Percentiles rank a stretch among this genome's conserved stretches.
These are phyloP conservation scores for Lanmaoa rubissima DNA, from an alignment of 768 basidiomycete species.

Conservation along the genomic window DNA sequence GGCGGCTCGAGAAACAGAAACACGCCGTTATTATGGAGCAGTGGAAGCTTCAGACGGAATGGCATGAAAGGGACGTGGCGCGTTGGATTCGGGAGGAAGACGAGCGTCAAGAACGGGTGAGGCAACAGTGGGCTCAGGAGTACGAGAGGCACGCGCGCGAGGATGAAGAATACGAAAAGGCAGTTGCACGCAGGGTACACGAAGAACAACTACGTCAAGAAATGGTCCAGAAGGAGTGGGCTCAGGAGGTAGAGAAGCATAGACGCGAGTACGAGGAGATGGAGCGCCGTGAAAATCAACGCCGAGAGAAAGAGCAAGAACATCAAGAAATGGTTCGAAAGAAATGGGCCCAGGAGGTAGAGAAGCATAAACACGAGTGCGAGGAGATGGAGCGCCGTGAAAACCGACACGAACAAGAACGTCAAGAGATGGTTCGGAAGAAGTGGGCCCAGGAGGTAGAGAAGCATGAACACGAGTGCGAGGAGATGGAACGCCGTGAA, in stretches of 20 bases:
- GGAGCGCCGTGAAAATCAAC: constrained; percentile 5
- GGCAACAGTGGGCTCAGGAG: constrained; percentile 7
- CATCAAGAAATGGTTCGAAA: constrained; percentile 1
- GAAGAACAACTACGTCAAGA: constrained; percentile 13
- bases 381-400: constrained; percentile 15
- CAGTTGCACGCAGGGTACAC: background rate
- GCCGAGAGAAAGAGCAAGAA: constrained; percentile 1
- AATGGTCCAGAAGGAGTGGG: constrained; percentile 5
- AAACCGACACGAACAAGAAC: background rate
- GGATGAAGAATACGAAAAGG: background rate
- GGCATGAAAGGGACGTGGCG: constrained; percentile 11
- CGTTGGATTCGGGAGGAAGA: constrained; percentile 4
- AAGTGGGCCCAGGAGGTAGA: constrained; percentile 9
- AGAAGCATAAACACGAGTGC: constrained; percentile 2
- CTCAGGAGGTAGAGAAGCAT: constrained; percentile 1
- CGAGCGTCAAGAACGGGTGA: constrained; percentile 5
- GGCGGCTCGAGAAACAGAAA: constrained; percentile 6
- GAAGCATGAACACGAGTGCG: constrained; percentile 1
- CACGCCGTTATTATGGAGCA: background rate
- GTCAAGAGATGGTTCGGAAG: background rate
- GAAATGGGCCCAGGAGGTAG: constrained; percentile 7
- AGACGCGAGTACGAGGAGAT: constrained; percentile 8
- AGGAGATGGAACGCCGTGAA: constrained; percentile 15
- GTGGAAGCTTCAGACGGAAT: constrained; percentile 14
- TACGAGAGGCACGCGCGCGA: background rate